Evolutionary conservation across 148 eudicot species (phyloP), one percentile per base, ranked within the genome.

Genomic region (Vaccinium corymbosum): DNA sequence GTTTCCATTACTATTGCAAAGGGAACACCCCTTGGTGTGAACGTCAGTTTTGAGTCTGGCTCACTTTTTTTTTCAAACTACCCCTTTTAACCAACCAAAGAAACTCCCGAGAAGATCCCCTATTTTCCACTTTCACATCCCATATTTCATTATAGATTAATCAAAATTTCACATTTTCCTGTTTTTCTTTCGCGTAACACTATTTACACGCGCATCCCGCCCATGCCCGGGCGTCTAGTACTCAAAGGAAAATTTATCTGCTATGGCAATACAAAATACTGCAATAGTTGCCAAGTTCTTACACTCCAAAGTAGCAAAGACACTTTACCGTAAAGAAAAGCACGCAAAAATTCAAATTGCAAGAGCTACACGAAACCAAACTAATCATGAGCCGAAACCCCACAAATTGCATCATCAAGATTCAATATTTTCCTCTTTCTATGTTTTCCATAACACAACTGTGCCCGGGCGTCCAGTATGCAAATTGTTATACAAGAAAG

Each of bases 361-460:
- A 80, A 56, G 0, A 9, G 5, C 64, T 55, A 80, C 15, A 61
- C 50, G 50, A 19, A 73, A 7, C 42, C 7, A 9, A 7, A 75
- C 35, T 5, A 72, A 29, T 51, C 42, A 46, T 19, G 14, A 48
- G 22, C 6, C 71, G 35, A 81, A 85, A 57, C 70, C 56, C 76
- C 88, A 86, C 98, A 95, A 87, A 95, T 87, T 4, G 92, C 93
- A 52, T 90, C 89, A 22, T 22, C 71, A 64, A 64, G 10, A 10
- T 22, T 11, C 0, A 64, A 64, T 2, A 64, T 64, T 64, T 64
- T 1, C 59, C 59, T 62, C 68, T 11, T 61, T 25, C 27, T 7
- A n/a, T 64, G 5, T 64, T 22, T 64, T 64, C 2, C 32, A 9
- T 22, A 64, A 64, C 29, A n/a, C 29, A 3, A 22, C 46, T 4